Conservation (phyloP, 208 protist genomes). For the Kentomonas sorsogonicus region DNA sequence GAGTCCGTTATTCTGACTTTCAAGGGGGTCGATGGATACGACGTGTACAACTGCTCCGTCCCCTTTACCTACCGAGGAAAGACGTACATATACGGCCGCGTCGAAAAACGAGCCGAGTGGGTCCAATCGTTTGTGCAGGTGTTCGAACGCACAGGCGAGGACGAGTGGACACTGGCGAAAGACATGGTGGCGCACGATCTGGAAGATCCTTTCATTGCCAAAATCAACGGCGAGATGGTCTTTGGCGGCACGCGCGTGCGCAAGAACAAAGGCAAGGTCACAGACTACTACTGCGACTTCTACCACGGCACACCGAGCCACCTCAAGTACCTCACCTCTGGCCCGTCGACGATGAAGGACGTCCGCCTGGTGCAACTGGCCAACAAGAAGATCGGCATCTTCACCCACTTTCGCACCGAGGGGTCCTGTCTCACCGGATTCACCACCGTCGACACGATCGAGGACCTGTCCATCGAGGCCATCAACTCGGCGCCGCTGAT, state of each 20-base stretch:
- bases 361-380: conserved; percentile 27
- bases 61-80: conserved; percentile 31
- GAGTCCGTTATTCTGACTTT: conserved; percentile 30
- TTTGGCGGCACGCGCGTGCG: conserved; percentile 31
- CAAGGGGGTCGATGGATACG: conserved; percentile 30
- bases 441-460: conserved; percentile 23
- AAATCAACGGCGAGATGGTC: conserved; percentile 24
- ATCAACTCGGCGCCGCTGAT: conserved; percentile 20
- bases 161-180: conserved; percentile 28
- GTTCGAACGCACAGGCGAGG: conserved; percentile 34
- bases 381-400: conserved; percentile 26
- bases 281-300: conserved; percentile 41
- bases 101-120: conserved; percentile 30
- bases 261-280: conserved; percentile 20
- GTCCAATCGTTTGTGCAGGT: conserved; percentile 29
- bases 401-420: conserved; percentile 24
- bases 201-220: conserved; percentile 33
- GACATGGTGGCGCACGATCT: conserved; percentile 21
- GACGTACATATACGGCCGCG: conserved; percentile 40
- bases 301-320: conserved; percentile 18
- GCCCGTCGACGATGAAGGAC: conserved; percentile 32
- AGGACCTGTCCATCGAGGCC: conserved; percentile 23
- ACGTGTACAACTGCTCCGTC: conserved; percentile 45
- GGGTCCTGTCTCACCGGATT: conserved; percentile 22
- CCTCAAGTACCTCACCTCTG: conserved; percentile 22